A percentile compares a stretch with the other conserved stretches of the same genome.
These are phyloP conservation scores for Kwoniella europaea DNA, from an alignment of 768 basidiomycete species.

Conservation along the genomic window DNA sequence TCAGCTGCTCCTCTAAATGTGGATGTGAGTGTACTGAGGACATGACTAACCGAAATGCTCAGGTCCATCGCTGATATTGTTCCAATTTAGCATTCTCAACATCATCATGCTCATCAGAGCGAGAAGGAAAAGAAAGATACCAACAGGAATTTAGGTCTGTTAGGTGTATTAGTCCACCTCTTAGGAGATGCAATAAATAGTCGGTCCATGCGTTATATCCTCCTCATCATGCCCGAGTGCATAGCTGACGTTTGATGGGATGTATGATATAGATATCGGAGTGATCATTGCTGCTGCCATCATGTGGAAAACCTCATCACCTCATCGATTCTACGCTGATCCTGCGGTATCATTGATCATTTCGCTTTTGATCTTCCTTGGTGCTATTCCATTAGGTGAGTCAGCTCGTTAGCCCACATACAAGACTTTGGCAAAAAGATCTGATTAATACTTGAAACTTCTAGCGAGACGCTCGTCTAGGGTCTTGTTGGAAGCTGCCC, in stretches of 20 bases:
- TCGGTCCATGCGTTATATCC: constrained; percentile 52
- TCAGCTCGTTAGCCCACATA: constrained; percentile 2
- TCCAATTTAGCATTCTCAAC: constrained; percentile 65
- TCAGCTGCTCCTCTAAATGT: constrained; percentile 25
- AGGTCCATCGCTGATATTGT: neutral
- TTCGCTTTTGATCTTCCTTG: constrained; percentile 64
- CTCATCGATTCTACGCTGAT: constrained; percentile 65
- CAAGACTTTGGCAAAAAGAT: too few species aligned
- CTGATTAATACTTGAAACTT: neutral
- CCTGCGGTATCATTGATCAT: constrained; percentile 65
- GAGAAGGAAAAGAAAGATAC: constrained; percentile 29
- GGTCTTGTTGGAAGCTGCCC: constrained; percentile 65
- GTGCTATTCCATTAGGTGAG: constrained; percentile 65
- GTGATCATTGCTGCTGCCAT: constrained; percentile 65
- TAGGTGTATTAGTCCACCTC: constrained; percentile 65
- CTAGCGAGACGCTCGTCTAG: constrained; percentile 63
- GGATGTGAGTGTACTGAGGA: constrained; percentile 60
- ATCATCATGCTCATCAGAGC: constrained; percentile 62
- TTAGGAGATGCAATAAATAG: constrained; percentile 66
- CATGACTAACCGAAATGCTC: neutral
- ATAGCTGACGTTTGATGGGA: too few species aligned
- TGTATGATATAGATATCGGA: constrained; percentile 61
- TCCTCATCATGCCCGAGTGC: neutral
- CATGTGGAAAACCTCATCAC: constrained; percentile 63
- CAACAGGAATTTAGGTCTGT: constrained; percentile 62